Percentiles rank a stretch among this genome's conserved stretches.
Evolutionary conservation across 176 grass and related monocot genomes (phyloP).

Genomic region (Aechmea fasciata): DNA sequence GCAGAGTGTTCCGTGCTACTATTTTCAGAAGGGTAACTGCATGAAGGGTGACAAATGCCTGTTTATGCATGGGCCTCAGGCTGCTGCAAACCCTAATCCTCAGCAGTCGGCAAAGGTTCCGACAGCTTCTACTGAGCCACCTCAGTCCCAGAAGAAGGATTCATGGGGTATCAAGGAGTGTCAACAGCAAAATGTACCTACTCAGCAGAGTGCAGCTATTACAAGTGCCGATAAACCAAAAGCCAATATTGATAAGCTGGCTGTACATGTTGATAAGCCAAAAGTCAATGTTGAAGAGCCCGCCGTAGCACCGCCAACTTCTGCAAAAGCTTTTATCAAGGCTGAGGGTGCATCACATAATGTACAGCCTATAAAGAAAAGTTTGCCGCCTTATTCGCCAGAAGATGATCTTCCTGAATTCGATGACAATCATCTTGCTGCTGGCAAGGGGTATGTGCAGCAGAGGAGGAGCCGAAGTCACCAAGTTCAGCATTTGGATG

Average conservation of each 20-base stretch:
- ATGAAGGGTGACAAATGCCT: slow-evolving; percentile 84
- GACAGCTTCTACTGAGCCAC: slow-evolving; percentile 25
- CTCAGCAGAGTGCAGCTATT: slow-evolving; percentile 15
- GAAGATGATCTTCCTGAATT: slow-evolving; percentile 39
- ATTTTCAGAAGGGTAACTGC: slow-evolving; percentile 90
- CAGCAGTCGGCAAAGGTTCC: slow-evolving; percentile 44
- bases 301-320: slow-evolving; percentile 11
- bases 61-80: slow-evolving; percentile 63
- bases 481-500: slow-evolving; percentile 30
- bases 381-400: slow-evolving; percentile 14
- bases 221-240: slow-evolving; percentile 21
- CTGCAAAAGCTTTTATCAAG: slow-evolving; percentile 27
- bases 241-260: slow-evolving; percentile 4
- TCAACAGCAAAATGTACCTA: slow-evolving; percentile 15
- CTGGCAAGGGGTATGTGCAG: slow-evolving; percentile 29
- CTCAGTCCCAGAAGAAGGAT: slow-evolving; percentile 37
- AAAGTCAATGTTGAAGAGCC: slow-evolving; percentile 11
- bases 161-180: slow-evolving; percentile 17
- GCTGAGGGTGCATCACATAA: slow-evolving; percentile 22
- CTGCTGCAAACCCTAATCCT: slow-evolving; percentile 25
- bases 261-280: slow-evolving; percentile 26
- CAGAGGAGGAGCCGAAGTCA: slow-evolving; percentile 36
- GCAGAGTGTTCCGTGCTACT: slow-evolving; percentile 84
- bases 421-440: slow-evolving; percentile 32
- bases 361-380: slow-evolving; percentile 24